These are phyloP conservation scores for Lasiodiplodia sp. DNA, from an alignment of 2,329 filamentous ascomycete genomes.

Conservation along the genomic window DNA sequence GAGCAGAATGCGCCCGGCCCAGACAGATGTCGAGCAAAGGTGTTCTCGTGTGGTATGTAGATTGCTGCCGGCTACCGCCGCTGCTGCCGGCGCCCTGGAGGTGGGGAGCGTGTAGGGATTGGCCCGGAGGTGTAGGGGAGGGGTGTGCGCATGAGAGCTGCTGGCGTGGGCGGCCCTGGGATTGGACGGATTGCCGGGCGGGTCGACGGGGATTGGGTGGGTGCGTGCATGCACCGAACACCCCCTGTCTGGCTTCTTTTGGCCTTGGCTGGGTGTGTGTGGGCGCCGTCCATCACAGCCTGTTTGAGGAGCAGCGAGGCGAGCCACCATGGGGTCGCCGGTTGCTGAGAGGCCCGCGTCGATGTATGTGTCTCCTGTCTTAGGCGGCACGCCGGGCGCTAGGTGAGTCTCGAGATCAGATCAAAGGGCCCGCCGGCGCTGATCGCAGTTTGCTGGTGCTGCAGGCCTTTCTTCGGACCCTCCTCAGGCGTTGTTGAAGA, in stretches of 20 bases:
- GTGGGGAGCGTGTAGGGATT: slow-evolving; percentile 8
- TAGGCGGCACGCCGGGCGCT: slow-evolving; percentile 21
- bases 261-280: slow-evolving; percentile 12
- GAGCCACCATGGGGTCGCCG: not conserved
- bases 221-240: slow-evolving; percentile 5
- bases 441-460: not conserved
- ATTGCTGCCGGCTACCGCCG: slow-evolving; percentile 13
- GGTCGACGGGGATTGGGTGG: slow-evolving; percentile 6
- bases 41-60: not conserved
- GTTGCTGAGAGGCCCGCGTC: not conserved
- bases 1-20: not conserved
- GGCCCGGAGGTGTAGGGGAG: not conserved
- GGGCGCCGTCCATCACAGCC: slow-evolving; percentile 12
- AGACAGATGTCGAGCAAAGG: not conserved
- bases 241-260: slow-evolving; percentile 15
- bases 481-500: slow-evolving; percentile 8
- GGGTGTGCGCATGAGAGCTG: not conserved
- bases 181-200: slow-evolving; percentile 2
- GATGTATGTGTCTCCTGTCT: slow-evolving; percentile 10
- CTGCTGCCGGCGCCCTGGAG: slow-evolving; percentile 9
- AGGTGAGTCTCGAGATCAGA: slow-evolving; percentile 4
- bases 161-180: slow-evolving; percentile 1
- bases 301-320: slow-evolving; percentile 11
- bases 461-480: slow-evolving; percentile 12
- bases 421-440: slow-evolving; percentile 3